phyloP scores from a whole-genome alignment of 306 rosid genomes.

The Cajanus cajan region DNA sequence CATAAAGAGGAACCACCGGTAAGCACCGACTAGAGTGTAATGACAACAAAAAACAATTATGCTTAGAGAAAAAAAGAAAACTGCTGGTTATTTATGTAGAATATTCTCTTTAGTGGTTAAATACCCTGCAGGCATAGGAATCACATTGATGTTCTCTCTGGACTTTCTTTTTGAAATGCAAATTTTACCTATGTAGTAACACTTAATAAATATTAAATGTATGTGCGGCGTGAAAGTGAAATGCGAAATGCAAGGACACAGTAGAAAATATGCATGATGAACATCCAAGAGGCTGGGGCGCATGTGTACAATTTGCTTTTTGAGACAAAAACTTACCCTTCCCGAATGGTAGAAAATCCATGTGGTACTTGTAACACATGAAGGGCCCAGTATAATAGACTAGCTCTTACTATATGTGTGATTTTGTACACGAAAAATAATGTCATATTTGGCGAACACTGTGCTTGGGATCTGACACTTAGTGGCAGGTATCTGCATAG shows the following conservation, averaged over 20 bases:
- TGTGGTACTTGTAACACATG: slow-evolving; percentile 36
- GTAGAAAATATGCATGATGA: slow-evolving; percentile 31
- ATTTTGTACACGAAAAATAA: slow-evolving; percentile 37
- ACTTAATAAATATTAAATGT: not conserved
- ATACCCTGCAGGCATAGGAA: slow-evolving; percentile 16
- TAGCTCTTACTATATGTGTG: slow-evolving; percentile 35
- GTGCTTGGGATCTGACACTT: slow-evolving; percentile 35
- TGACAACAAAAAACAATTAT: slow-evolving; percentile 21
- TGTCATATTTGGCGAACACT: slow-evolving; percentile 38
- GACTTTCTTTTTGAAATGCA: not conserved
- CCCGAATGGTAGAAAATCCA: slow-evolving; percentile 48
- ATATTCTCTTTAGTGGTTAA: slow-evolving; percentile 24
- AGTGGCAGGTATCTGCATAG: slow-evolving; percentile 15
- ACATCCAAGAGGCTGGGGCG: slow-evolving; percentile 24
- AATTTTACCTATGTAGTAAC: slow-evolving; percentile 8
- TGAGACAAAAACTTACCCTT: slow-evolving; percentile 36
- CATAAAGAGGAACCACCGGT: slow-evolving; percentile 33
- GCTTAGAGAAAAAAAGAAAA: slow-evolving; percentile 1
- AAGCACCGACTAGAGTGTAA: slow-evolving; percentile 31
- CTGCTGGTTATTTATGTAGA: slow-evolving; percentile 15
- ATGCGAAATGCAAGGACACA: slow-evolving; percentile 27
- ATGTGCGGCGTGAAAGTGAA: slow-evolving; percentile 5
- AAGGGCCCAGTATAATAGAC: slow-evolving; percentile 37
- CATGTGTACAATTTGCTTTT: slow-evolving; percentile 27
- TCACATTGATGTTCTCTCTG: slow-evolving; percentile 16